Evolutionary conservation across 2,329 filamentous ascomycete genomes (phyloP).

Genomic region (Pseudogymnoascus sp.): DNA sequence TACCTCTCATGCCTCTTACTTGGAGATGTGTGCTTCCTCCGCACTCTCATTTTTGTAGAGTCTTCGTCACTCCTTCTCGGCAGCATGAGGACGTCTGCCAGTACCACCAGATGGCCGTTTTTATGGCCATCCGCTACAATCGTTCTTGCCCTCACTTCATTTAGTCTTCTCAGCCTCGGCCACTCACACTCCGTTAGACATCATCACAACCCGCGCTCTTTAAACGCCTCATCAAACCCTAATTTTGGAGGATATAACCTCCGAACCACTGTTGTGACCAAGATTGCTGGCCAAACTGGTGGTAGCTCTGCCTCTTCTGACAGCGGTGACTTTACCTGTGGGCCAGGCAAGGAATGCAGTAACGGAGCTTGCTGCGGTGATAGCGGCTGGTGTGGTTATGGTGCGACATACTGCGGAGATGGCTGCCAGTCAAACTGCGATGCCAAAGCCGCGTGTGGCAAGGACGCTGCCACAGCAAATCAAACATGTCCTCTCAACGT

Average conservation of each 20-base stretch:
- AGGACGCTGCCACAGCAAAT: constrained; percentile 9
- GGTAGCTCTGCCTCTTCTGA: background rate
- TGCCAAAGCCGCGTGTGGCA: constrained; percentile 15
- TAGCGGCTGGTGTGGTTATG: constrained; percentile 20
- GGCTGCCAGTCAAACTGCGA: constrained; percentile 20
- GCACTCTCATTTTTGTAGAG: background rate
- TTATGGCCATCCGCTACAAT: background rate
- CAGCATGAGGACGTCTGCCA: background rate
- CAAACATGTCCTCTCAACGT: constrained; percentile 15
- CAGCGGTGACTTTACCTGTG: constrained; percentile 9
- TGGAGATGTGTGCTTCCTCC: too few species aligned
- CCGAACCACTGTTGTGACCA: background rate
- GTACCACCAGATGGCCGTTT: background rate
- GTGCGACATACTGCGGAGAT: constrained; percentile 18
- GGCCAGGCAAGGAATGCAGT: constrained; percentile 16
- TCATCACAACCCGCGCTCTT: background rate
- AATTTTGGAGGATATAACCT: background rate
- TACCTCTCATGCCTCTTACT: too few species aligned
- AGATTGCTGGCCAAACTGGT: background rate
- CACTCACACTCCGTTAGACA: background rate
- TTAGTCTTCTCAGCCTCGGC: background rate
- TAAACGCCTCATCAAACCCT: background rate
- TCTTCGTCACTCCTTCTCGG: background rate
- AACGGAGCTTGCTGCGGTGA: constrained; percentile 22
- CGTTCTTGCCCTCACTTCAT: background rate